Conservation (phyloP, 2,329 filamentous ascomycete species). For the Penicillium sumatraense region DNA sequence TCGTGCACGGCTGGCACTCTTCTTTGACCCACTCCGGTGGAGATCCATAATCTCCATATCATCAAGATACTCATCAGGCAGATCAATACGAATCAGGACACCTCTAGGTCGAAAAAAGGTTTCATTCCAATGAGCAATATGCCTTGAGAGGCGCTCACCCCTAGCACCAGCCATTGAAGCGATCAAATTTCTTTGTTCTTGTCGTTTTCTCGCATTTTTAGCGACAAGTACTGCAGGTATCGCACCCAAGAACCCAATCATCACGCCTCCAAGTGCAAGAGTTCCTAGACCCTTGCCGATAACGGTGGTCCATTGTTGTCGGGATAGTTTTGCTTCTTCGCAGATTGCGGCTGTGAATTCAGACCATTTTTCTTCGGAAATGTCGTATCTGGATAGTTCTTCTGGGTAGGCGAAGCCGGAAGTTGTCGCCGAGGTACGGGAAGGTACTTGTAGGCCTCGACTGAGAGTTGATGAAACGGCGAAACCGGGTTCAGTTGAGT, state of each 20-base stretch:
- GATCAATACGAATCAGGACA: slow-evolving; percentile 35
- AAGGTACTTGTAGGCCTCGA: slow-evolving; percentile 37
- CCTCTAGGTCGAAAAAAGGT: slow-evolving; percentile 33
- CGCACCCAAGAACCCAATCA: slow-evolving; percentile 35
- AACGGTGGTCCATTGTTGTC: slow-evolving; percentile 34
- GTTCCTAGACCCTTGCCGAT: slow-evolving; percentile 35
- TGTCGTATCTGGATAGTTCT: slow-evolving; percentile 24
- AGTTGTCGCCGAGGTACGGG: slow-evolving; percentile 27
- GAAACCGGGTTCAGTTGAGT: slow-evolving; percentile 23
- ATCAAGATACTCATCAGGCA: slow-evolving; percentile 32
- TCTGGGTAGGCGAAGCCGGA: slow-evolving; percentile 39
- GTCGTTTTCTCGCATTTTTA: slow-evolving; percentile 20
- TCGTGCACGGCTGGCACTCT: slow-evolving; percentile 3
- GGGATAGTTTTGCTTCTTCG: slow-evolving; percentile 32
- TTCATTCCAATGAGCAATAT: slow-evolving; percentile 36
- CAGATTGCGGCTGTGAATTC: slow-evolving; percentile 34
- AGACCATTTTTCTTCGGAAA: slow-evolving; percentile 29
- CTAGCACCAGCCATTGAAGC: slow-evolving; percentile 20
- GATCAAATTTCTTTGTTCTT: slow-evolving; percentile 33
- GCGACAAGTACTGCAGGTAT: slow-evolving; percentile 33
- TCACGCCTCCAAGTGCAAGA: slow-evolving; percentile 35
- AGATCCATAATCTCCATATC: slow-evolving; percentile 32
- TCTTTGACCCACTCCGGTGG: neutral
- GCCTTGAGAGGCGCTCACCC: slow-evolving; percentile 18
- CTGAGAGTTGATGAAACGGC: slow-evolving; percentile 22